Evolutionary conservation across 495 filamentous ascomycete species (phyloP).

Genomic region (Aspergillus sclerotiicarbonarius): DNA sequence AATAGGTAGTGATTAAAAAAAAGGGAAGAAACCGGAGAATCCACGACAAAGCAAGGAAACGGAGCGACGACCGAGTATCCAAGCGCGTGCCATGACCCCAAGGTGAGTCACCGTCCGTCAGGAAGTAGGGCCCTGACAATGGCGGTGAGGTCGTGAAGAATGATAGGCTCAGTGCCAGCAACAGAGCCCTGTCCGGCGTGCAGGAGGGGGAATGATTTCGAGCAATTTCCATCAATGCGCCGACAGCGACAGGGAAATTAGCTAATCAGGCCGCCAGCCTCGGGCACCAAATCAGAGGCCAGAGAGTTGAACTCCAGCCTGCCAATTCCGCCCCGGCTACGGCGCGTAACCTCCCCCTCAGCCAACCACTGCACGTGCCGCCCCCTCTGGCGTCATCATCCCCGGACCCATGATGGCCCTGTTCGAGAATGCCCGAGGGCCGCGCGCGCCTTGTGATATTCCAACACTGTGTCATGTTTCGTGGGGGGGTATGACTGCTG

Average conservation of each 20-base stretch:
- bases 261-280: conserved; percentile 22
- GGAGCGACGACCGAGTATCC: neutral
- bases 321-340: conserved; percentile 18
- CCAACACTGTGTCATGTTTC: neutral
- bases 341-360: conserved; percentile 13
- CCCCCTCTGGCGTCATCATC: conserved; percentile 8
- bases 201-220: neutral
- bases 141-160: conserved; percentile 16
- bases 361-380: conserved; percentile 10
- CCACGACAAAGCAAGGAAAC: neutral
- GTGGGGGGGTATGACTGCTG: neutral
- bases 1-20: conserved; percentile 7
- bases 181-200: conserved; percentile 13
- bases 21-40: conserved; percentile 4
- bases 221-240: conserved; percentile 17
- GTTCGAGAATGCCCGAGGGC: conserved; percentile 9
- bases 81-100: conserved; percentile 1
- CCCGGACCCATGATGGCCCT: neutral
- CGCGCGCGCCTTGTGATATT: conserved; percentile 8
- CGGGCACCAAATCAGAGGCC: conserved; percentile 19
- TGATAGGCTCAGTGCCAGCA: conserved; percentile 14
- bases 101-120: neutral
- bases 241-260: conserved; percentile 26
- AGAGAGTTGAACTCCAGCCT: conserved; percentile 3
- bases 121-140: conserved; percentile 12